Base-by-base conservation (phyloP, 2,329 filamentous ascomycete genomes). In the Fusarium stilboides region DNA sequence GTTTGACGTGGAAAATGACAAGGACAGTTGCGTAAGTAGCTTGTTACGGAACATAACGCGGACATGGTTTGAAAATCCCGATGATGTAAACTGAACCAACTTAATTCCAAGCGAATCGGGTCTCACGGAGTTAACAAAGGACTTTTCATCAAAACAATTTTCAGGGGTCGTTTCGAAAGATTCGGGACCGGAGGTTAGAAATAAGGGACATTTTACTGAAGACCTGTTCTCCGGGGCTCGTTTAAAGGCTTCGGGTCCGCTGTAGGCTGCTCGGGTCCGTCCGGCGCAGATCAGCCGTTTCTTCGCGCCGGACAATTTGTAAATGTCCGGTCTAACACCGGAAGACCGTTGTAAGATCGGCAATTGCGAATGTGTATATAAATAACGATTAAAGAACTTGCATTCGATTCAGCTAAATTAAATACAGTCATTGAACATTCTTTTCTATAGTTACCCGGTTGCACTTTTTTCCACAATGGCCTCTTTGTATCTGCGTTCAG, bases 241-340 rank as follows among this genome's bases (percentile, higher is more conserved):
- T 17, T 53, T 24, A 20, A 54, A 42, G 0, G 8, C 3, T 14
- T n/a, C 47, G 37, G 47, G 24, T 2, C 43, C 52, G 31, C 31
- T 15, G 12, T 10, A 22, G 34, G 34, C 15, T 17, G 52, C 26
- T 34, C 52, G 57, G 51, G 20, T n/a, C 50, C 50, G 56, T 45
- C 14, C 13, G 19, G 9, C n/a, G 20, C 13, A 17, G 19, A 26
- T 26, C 14, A 45, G 12, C 20, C 37, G 31, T 31, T 46, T 55
- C 22, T 3, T n/a, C 51, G 52, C 57, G n/a, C 36, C 62, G 62
- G 64, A 65, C 42, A 57, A 42, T 26, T 56, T 36, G 12, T 15
- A 56, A 40, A 66, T 66, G 62, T 67, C 57, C 57, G 57, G 17
- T 19, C 15, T 26, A 57, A 58, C 36, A 64, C 67, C 62, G 54